Percentiles rank a stretch among this genome's conserved stretches.
phyloP scores from a whole-genome alignment of 306 rosid species.

The Fagus crenata region DNA sequence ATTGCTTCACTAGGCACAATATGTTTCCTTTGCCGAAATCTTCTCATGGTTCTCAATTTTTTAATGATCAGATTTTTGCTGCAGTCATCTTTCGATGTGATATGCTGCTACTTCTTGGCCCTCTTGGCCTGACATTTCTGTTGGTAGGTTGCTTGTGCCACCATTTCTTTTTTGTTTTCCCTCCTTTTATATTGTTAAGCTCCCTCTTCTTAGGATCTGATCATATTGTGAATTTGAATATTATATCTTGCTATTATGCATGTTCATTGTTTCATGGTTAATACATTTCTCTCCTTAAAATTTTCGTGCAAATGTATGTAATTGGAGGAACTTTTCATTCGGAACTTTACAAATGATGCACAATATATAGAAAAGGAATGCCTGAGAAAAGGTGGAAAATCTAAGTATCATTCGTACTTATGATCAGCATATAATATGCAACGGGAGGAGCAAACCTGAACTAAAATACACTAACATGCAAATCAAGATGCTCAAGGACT shows the following conservation, averaged over 20 bases:
- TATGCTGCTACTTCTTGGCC: constrained; percentile 73
- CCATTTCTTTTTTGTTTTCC: not conserved
- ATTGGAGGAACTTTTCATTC: not conserved
- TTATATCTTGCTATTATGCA: not conserved
- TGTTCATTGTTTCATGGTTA: not conserved
- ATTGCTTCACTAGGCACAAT: not conserved
- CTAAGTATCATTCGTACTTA: not conserved
- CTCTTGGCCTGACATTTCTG: constrained; percentile 75
- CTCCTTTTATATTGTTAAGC: constrained; percentile 3
- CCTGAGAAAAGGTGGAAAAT: not conserved
- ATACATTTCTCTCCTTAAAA: not conserved
- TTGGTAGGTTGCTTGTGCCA: constrained; percentile 51
- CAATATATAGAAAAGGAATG: not conserved
- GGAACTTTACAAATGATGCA: not conserved
- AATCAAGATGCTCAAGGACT: not conserved
- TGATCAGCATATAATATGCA: not conserved
- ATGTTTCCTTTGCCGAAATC: constrained; percentile 19
- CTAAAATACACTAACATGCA: not conserved
- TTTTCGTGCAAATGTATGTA: not conserved
- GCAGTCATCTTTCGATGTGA: constrained; percentile 84
- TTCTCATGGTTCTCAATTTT: constrained; percentile 20
- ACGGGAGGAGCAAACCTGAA: not conserved
- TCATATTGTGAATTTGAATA: not conserved
- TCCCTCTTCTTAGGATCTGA: constrained; percentile 3
- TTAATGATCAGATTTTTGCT: constrained; percentile 74